Evolutionary conservation across 805 yeast species (phyloP), one percentile per base, ranked within the genome.

Genomic region (Cyberlindnera saturnus): DNA sequence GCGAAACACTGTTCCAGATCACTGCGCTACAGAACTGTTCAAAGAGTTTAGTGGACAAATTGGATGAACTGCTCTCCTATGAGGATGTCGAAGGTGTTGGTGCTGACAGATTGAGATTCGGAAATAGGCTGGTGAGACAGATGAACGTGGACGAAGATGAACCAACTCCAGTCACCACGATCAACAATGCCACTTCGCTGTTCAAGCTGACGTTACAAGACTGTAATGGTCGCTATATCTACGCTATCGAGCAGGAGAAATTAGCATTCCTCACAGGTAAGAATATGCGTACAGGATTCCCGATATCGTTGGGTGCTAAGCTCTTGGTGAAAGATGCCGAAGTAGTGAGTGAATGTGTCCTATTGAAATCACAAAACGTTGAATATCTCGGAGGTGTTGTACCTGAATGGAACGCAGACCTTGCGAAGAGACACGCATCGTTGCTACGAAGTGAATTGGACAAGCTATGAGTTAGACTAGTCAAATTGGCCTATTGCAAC

Each of bases 141-240:
- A 72, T 82, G 3, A 64, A 77, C 49, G 53, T 73, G 35, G 80
- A 75, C 6, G 73, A 61, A 18, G 65, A 62, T 17, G 43, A 44
- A 34, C 28, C 13, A 31, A 31, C 6, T 29, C 16, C 15, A 40
- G 35, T 19, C 52, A 7, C 29, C 52, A 41, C 37, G 16, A 55
- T 10, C 29, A 54, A 44, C 50, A 52, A 57, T 23, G n/a, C 35
- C 2, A 39, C 36, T 2, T 50, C 52, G 3, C 62, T 71, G 1
- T 81, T 65, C 56, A 82, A 81, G 49, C 59, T 85, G 17, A 73
- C 81, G 0, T 57, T 85, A 28, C 81, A 76, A 54, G 88, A 81
- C 49, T 56, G 64, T 11, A 46, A 49, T 15, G 80, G 81, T 3
- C 71, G 73, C 36, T 57, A 73, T 15, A 67, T 74, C 43, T 81